Evolutionary conservation across 805 yeast species (phyloP).

Genomic region (Candida ascalaphidarum): DNA sequence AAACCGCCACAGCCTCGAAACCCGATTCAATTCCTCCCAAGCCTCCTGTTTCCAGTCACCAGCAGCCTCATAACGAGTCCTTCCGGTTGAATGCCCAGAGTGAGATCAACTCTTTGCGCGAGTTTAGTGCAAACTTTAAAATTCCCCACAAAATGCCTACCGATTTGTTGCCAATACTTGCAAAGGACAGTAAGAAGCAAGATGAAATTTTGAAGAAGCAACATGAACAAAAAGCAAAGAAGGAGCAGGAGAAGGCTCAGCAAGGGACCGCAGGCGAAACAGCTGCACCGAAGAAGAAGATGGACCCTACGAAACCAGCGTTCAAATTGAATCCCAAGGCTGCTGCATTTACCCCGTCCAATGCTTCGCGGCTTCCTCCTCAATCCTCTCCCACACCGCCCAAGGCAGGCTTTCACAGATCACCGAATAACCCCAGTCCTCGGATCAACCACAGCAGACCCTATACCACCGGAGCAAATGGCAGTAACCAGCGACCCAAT

Average conservation of each 20-base stretch:
- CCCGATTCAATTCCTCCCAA: constrained; percentile 4
- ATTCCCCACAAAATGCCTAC: constrained; percentile 53
- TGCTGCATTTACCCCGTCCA: constrained; percentile 51
- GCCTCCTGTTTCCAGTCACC: constrained; percentile 3
- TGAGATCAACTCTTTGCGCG: constrained; percentile 62
- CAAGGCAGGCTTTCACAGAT: constrained; percentile 11
- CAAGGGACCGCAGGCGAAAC: constrained; percentile 4
- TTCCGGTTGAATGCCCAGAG: constrained; percentile 43
- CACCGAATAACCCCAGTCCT: constrained; percentile 26
- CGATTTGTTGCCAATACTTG: constrained; percentile 59
- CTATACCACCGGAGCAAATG: constrained; percentile 13
- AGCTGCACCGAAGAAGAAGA: constrained; percentile 30
- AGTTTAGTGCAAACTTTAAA: constrained; percentile 76
- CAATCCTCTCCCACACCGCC: constrained; percentile 20
- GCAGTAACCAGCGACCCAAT: constrained; percentile 10
- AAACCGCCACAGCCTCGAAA: not conserved
- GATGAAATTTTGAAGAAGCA: constrained; percentile 46
- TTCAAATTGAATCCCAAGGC: constrained; percentile 68
- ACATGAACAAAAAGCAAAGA: constrained; percentile 5
- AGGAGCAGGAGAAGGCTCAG: constrained; percentile 5
- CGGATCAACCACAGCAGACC: constrained; percentile 24
- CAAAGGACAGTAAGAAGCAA: constrained; percentile 61
- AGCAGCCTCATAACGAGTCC: constrained; percentile 27
- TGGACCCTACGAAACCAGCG: constrained; percentile 51
- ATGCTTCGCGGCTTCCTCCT: not conserved